Percentiles rank a stretch among this genome's conserved stretches.
Evolutionary conservation across 257 asterid genomes (phyloP).

Genomic region (Penstemon newberryi): DNA sequence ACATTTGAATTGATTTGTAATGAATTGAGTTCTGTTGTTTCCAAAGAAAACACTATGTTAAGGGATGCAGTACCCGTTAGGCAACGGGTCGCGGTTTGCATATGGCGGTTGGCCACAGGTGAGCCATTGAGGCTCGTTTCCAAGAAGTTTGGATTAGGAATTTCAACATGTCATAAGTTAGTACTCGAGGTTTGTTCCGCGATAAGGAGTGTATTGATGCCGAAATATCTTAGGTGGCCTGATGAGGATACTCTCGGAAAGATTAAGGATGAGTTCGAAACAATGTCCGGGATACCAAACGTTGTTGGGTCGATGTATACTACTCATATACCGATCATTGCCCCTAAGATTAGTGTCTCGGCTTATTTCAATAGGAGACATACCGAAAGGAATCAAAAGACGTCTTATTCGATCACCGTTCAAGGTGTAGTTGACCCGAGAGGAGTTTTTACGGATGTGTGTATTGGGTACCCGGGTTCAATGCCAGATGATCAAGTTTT

Average conservation of each 20-base stretch:
- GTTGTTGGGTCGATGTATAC: constrained; percentile 94
- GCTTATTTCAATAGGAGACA: constrained; percentile 84
- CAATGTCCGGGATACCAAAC: constrained; percentile 65
- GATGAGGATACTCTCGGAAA: constrained; percentile 41
- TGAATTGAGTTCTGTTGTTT: constrained; percentile 67
- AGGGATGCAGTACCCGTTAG: constrained; percentile 91
- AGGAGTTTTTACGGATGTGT: constrained; percentile 76
- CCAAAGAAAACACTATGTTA: constrained; percentile 85
- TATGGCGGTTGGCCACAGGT: constrained; percentile 97
- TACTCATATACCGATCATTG: constrained; percentile 84
- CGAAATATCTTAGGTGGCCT: constrained; percentile 86
- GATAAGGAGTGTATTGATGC: constrained; percentile 78
- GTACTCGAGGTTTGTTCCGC: constrained; percentile 94
- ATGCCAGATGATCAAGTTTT: constrained; percentile 91
- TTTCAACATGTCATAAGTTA: constrained; percentile 87
- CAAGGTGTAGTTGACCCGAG: constrained; percentile 84
- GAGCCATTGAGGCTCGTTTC: constrained; percentile 90
- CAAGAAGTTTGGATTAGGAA: constrained; percentile 86
- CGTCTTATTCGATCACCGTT: constrained; percentile 82
- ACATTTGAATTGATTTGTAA: constrained; percentile 85
- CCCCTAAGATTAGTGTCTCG: constrained; percentile 83
- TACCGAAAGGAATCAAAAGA: constrained; percentile 85
- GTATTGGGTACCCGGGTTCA: constrained; percentile 95
- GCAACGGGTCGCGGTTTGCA: constrained; percentile 92
- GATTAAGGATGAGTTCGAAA: constrained; percentile 53